Evolutionary conservation across 441 rosid genomes (phyloP), one percentile per base, ranked within the genome.

Genomic region (Populus hybrid): DNA sequence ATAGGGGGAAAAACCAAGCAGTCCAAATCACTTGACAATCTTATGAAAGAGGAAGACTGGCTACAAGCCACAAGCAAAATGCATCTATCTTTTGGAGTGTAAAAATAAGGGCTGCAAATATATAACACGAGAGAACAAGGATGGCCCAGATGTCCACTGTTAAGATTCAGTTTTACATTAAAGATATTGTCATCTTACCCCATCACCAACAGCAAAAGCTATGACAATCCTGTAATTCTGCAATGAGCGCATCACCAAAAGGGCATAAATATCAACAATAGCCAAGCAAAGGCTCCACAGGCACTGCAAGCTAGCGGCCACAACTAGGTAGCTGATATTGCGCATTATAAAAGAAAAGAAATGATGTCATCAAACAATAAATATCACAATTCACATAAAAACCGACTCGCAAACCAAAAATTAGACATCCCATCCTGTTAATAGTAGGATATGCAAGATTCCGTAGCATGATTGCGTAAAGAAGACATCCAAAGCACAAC

Each of bases 231-330:
- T 86, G 78, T 67, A 78, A 80, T 90, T 92, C 78, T 89, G 93
- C 83, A 92, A 78, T 14, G 90, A 89, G 70, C 94, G 93, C 86
- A 80, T 87, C 86, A 92, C 97, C 84, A 86, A 46, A 77, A 92
- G 80, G 40, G 97, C 94, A 81, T 90, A 92, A 14, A 90, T 74
- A 80, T 90, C 94, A 54, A 85, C 78, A 70, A 85, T 72, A 32
- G 92, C 94, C 63, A 92, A 83, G 6, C 83, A 83, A 76, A 92
- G 82, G 83, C 94, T 90, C 93, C 97, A 92, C 80, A 89, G 64
- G 77, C 87, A 87, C 85, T 92, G 97, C 86, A 90, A 87, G 74
- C 92, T 91, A 75, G 97, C 76, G 79, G 94, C 94, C 5, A 90
- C 94, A 79, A 92, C 97, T 75, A 90, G 94, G 81, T 86, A 88